These are phyloP conservation scores for Uronychia binucleata DNA, from an alignment of 73 alveolate genomes.

Conservation along the genomic window DNA sequence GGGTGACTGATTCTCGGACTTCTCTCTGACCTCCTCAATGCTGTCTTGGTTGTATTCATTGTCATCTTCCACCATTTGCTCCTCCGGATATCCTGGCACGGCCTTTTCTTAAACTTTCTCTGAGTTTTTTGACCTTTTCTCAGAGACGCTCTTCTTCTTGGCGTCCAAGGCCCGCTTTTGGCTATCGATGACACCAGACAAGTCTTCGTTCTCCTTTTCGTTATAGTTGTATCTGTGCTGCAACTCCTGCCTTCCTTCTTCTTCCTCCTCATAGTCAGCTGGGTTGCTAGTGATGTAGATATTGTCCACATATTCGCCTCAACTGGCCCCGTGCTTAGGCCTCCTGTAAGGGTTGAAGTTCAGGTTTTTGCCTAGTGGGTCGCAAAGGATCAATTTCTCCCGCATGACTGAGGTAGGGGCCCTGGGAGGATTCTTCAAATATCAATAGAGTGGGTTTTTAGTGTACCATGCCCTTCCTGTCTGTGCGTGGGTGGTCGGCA, in stretches of 20 bases:
- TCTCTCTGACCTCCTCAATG: no score
- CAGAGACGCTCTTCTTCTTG: background rate
- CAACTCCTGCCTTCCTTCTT: background rate
- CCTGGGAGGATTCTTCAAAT: background rate
- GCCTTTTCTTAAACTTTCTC: background rate
- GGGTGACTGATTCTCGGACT: no score
- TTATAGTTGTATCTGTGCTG: background rate
- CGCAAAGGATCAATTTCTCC: background rate
- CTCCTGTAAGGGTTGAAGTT: background rate
- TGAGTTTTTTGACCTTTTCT: background rate
- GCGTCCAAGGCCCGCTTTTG: background rate
- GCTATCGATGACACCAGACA: background rate
- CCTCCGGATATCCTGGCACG: background rate
- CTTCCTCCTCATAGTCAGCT: background rate
- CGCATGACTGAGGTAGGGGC: background rate
- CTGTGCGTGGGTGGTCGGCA: background rate
- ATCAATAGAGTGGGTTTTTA: background rate
- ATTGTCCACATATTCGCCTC: background rate
- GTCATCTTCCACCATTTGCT: background rate
- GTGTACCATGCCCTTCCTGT: background rate
- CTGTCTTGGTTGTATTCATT: no score
- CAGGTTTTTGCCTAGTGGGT: background rate
- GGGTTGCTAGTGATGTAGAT: background rate
- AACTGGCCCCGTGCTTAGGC: background rate
- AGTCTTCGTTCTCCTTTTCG: background rate